Evolutionary conservation across 2,329 filamentous ascomycete genomes (phyloP).

Genomic region (Apiospora malaysiana): DNA sequence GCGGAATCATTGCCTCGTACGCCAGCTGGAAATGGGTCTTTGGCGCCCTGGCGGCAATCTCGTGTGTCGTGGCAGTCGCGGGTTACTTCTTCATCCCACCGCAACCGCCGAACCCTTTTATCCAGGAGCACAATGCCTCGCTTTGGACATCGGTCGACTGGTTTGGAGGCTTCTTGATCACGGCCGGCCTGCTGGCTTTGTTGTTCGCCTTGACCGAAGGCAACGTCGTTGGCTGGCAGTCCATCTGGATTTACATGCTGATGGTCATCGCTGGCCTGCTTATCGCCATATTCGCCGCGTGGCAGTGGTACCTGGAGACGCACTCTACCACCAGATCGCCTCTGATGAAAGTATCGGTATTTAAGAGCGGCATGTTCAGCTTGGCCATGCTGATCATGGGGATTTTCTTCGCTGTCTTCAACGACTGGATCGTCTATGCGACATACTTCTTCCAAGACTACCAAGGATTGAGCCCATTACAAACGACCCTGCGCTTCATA

Average conservation of each 20-base stretch:
- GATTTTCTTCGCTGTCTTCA: constrained; percentile 71
- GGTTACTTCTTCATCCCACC: constrained; percentile 67
- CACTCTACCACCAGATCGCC: constrained; percentile 53
- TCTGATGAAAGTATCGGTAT: constrained; percentile 71
- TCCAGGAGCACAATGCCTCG: constrained; percentile 33
- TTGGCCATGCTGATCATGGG: constrained; percentile 70
- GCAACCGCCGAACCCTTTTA: constrained; percentile 38
- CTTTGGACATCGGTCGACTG: constrained; percentile 64
- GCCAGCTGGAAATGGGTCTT: constrained; percentile 72
- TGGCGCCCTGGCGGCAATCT: constrained; percentile 66
- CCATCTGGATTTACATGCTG: constrained; percentile 65
- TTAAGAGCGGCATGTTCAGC: constrained; percentile 63
- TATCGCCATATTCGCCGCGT: constrained; percentile 61
- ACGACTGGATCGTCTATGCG: constrained; percentile 69
- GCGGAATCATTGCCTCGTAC: constrained; percentile 68
- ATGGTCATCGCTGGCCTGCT: constrained; percentile 64
- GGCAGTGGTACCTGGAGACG: constrained; percentile 66
- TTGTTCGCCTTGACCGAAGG: constrained; percentile 73
- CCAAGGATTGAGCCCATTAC: constrained; percentile 64
- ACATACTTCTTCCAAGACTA: constrained; percentile 76
- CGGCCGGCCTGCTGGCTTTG: constrained; percentile 64
- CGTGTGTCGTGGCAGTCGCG: constrained; percentile 59
- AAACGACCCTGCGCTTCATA: constrained; percentile 72
- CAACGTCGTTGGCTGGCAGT: constrained; percentile 71
- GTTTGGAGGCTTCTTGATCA: constrained; percentile 69